Base-by-base conservation (phyloP, 768 basidiomycete genomes). In the Chalciporus pseudorubinellus region DNA sequence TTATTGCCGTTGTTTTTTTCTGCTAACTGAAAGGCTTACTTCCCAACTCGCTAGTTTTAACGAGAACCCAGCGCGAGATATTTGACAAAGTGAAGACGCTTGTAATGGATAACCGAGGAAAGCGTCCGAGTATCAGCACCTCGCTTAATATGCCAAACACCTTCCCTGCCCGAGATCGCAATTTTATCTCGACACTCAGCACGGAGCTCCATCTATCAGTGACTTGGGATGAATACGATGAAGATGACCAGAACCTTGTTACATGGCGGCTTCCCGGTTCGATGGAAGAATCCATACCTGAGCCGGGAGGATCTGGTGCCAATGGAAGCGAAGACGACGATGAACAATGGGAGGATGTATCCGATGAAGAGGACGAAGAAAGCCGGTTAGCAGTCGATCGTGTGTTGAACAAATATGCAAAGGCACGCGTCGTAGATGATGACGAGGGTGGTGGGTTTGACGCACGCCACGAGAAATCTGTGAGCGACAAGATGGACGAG, bases 201-300 rank as follows among this genome's bases (percentile, higher is more conserved):
- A 77, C 81, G 36, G 86, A 93, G 43, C 68, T 98, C 39, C 84
- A 91, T 63, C 77, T 98, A 12, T 77, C 70, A 19, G 64, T 95
- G 22, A 75, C 85, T n/a, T 99, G 94, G 92, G 95, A 98, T 64
- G 94, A 95, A 64, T 94, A 84, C 59, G 89, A 94, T 55, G 89
- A 88, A 7, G 74, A 91, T 41, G 89, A 91, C 53, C 76, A 83
- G 63, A 90, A 90, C 60, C 63, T 94, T 21, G 81, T 89, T 38
- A 86, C 85, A 18, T 82, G 79, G 75, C 67, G 79, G 39, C 75
- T 88, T 55, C 86, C 87, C 2, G 75, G 73, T 8, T 70, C 69
- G 18, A 46, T 63, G 33, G 71, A 72, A 46, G 69, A 76, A 44
- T 61, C 69, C 39, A 44, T 65, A 42, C 65, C 61, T 19, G 71